A percentile compares a stretch with the other conserved stretches of the same genome.
Evolutionary conservation across 345 rosid genomes (phyloP).

Genomic region (Eutrema yunnanense): DNA sequence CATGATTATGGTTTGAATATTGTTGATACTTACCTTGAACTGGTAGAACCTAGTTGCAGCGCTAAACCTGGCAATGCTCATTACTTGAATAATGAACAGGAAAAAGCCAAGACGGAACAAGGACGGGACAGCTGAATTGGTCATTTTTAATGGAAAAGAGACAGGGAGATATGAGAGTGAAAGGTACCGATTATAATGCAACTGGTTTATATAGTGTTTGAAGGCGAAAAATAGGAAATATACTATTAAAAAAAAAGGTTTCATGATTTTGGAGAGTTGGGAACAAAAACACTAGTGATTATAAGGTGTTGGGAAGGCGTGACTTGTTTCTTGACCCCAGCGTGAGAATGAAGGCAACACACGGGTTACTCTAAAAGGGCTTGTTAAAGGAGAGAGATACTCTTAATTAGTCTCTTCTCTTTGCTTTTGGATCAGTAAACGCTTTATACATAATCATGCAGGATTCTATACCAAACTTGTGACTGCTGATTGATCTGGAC

Average conservation of each 20-base stretch:
- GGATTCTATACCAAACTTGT: slow-evolving; percentile 2
- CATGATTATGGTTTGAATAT: not conserved
- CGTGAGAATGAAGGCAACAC: slow-evolving; percentile 39
- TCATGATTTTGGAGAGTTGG: slow-evolving; percentile 44
- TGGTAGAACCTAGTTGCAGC: slow-evolving; percentile 62
- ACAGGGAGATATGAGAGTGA: slow-evolving; percentile 6
- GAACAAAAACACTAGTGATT: slow-evolving; percentile 44
- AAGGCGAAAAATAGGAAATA: not conserved
- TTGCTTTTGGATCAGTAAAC: slow-evolving; percentile 4
- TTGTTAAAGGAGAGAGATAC: not conserved
- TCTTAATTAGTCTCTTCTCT: not conserved
- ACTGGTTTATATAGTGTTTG: slow-evolving; percentile 18
- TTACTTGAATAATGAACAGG: slow-evolving; percentile 29
- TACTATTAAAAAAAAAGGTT: slow-evolving; percentile 32
- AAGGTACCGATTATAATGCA: not conserved
- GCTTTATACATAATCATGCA: slow-evolving; percentile 13
- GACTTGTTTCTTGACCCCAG: slow-evolving; percentile 47
- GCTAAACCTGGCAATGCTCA: slow-evolving; percentile 34
- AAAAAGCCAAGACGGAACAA: slow-evolving; percentile 33
- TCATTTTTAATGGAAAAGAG: slow-evolving; percentile 27
- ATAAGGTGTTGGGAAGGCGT: slow-evolving; percentile 55
- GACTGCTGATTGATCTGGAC: not conserved
- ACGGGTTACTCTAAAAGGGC: slow-evolving; percentile 23
- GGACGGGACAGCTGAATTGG: slow-evolving; percentile 24
- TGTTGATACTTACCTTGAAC: slow-evolving; percentile 56